phyloP scores from a whole-genome alignment of 2,329 filamentous ascomycete genomes.

The Aschersonia sp. region DNA sequence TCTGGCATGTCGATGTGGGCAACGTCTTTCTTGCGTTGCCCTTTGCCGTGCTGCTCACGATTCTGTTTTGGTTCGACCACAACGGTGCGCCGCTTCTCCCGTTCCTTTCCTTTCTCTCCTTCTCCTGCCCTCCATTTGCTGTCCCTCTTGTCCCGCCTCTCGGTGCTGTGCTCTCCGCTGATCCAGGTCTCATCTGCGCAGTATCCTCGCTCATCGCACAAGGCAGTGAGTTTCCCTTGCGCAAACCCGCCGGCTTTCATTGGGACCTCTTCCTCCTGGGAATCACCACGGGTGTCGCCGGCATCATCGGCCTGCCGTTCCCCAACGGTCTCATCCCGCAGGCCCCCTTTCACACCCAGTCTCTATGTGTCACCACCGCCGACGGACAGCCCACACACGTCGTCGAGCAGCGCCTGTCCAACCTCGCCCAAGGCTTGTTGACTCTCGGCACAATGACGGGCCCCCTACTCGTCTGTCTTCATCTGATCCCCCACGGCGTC shows the following conservation, averaged over 20 bases:
- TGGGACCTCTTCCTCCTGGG: constrained; percentile 77
- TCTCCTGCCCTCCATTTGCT: too few species aligned
- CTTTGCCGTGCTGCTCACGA: constrained; percentile 69
- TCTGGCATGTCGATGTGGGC: constrained; percentile 61
- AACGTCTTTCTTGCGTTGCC: constrained; percentile 79
- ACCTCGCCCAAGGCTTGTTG: constrained; percentile 63
- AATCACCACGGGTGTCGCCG: constrained; percentile 60
- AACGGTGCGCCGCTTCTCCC: constrained; percentile 41
- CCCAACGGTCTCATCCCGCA: constrained; percentile 77
- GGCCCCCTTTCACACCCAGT: constrained; percentile 68
- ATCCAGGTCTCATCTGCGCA: constrained; percentile 13
- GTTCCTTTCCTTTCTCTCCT: too few species aligned
- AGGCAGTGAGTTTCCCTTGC: constrained; percentile 67
- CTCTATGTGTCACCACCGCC: constrained; percentile 56
- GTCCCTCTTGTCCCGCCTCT: too few species aligned
- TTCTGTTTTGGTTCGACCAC: constrained; percentile 83
- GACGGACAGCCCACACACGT: constrained; percentile 42
- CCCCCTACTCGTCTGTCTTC: constrained; percentile 57
- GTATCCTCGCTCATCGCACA: constrained; percentile 74
- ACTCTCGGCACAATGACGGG: constrained; percentile 69
- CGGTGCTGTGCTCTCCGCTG: not conserved
- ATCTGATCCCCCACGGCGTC: constrained; percentile 67
- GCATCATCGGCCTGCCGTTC: constrained; percentile 63
- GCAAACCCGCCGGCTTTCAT: constrained; percentile 72
- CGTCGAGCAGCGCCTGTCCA: constrained; percentile 67